A percentile compares a stretch with the other conserved stretches of the same genome.
These are phyloP conservation scores for Curvularia spicifera DNA, from an alignment of 2,329 filamentous ascomycete species.

Conservation along the genomic window DNA sequence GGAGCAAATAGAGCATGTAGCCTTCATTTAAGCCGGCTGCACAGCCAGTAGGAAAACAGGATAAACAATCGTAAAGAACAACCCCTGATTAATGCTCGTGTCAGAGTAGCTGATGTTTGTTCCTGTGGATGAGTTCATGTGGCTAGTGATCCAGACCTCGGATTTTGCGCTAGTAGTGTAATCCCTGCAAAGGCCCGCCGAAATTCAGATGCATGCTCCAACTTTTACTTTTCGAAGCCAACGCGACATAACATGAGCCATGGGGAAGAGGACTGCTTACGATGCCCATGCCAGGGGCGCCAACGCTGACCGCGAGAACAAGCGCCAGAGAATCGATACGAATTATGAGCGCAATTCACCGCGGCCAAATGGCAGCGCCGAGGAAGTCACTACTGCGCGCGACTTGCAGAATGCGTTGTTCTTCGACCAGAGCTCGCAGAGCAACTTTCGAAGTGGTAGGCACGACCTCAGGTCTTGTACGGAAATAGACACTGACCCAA, in stretches of 20 bases:
- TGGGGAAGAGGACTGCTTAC: constrained; percentile 45
- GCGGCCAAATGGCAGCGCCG: constrained; percentile 27
- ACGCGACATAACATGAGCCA: constrained; percentile 21
- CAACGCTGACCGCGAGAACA: constrained; percentile 33
- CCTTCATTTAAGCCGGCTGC: background rate
- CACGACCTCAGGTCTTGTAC: background rate
- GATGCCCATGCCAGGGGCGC: constrained; percentile 37
- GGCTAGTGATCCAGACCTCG: background rate
- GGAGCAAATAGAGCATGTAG: background rate
- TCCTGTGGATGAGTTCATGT: constrained; percentile 1
- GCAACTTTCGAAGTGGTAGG: constrained; percentile 41
- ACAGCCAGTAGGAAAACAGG: background rate
- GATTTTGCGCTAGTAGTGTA: constrained; percentile 11
- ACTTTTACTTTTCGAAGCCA: constrained; percentile 30
- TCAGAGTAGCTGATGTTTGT: constrained; percentile 11
- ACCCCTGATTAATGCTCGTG: background rate
- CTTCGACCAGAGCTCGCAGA: constrained; percentile 46
- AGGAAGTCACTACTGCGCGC: constrained; percentile 43
- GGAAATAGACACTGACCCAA: constrained; percentile 17
- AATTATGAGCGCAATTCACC: constrained; percentile 36
- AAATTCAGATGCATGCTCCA: constrained; percentile 20
- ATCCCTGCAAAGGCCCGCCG: constrained; percentile 26
- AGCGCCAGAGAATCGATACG: constrained; percentile 42
- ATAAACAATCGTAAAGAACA: background rate
- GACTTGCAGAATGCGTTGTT: constrained; percentile 47